Base-by-base conservation (phyloP, 2,329 filamentous ascomycete species). In the Chaetomiaceae sp. region DNA sequence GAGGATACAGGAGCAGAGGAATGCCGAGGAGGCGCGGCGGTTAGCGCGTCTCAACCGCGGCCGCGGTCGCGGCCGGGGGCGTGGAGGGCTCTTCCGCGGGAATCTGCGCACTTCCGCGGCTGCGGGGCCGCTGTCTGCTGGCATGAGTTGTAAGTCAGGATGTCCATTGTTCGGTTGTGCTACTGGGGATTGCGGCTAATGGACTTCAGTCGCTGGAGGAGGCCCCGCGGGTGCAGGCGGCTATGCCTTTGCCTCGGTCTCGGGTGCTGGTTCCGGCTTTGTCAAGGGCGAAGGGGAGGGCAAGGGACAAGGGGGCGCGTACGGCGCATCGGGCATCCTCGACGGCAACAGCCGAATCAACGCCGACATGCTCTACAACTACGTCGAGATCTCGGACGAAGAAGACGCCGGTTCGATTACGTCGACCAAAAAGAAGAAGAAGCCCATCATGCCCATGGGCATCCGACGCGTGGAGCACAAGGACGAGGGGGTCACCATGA, bases 381-480 rank as follows among this genome's bases (percentile, higher is more conserved):
- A 42, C 57, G 67, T 45, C 54, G 59, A 47, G 8, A 34, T 54
- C n/a, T 52, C 59, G 20, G 60, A 70, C 18, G 70, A 69, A n/a
- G 69, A 74, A 26, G 61, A 73, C 38, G 66, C 69, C 40, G 69
- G 38, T 26, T 45, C 45, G 7, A 32, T 48, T 11, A 43, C 42
- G 5, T 48, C 67, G 51, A 66, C 42, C 42, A 71, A 58, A 37
- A 59, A 49, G 51, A 50, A 60, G 56, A 54, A 60, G 55, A 55
- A 45, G 36, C 51, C 56, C 41, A 59, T 70, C 17, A 65, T 79
- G 53, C 77, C 77, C 14, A 74, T 80, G 65, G 76, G 76, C 39
- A 78, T 81, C 53, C 69, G 71, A 53, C 70, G 77, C 50, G 67
- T 68, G 49, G 72, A 77, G 53, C 73, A 77, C 55, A 73, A 76